Conservation (phyloP, 2,329 filamentous ascomycete species). For the Fusarium scirpi region DNA sequence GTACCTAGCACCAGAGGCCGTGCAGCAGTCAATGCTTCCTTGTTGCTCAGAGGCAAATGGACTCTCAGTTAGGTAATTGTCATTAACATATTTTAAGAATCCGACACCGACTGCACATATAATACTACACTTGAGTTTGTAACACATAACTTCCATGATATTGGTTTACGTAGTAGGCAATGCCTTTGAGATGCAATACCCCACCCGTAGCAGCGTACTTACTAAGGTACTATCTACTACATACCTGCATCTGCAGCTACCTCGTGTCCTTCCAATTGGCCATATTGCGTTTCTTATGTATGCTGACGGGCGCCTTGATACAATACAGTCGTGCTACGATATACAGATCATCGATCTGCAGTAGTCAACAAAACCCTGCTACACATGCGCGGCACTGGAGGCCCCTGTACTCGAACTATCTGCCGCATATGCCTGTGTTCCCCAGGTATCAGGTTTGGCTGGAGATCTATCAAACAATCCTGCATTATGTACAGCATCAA, state of each 20-base stretch:
- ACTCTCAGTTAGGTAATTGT: too few species aligned
- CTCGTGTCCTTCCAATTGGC: constrained; percentile 6
- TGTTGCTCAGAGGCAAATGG: too few species aligned
- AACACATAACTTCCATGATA: neutral
- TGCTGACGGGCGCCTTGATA: constrained; percentile 18
- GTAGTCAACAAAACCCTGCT: constrained; percentile 24
- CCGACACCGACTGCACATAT: neutral
- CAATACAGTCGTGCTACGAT: constrained; percentile 28
- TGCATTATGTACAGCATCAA: constrained; percentile 8
- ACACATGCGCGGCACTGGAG: constrained; percentile 26
- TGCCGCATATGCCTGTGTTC: constrained; percentile 34
- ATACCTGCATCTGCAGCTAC: constrained; percentile 14
- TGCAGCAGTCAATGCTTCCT: too few species aligned
- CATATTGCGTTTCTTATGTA: neutral
- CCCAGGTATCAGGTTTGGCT: constrained; percentile 22
- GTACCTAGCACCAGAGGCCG: too few species aligned
- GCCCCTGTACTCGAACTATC: constrained; percentile 26
- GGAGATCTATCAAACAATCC: constrained; percentile 32
- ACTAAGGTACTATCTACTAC: neutral
- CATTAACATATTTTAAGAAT: neutral
- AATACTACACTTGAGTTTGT: neutral
- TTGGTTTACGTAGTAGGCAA: neutral
- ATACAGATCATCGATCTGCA: constrained; percentile 39
- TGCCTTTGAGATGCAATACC: neutral
- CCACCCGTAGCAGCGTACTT: neutral